Conservation (phyloP, 805 yeast genomes). For the Candida andamanensis region DNA sequence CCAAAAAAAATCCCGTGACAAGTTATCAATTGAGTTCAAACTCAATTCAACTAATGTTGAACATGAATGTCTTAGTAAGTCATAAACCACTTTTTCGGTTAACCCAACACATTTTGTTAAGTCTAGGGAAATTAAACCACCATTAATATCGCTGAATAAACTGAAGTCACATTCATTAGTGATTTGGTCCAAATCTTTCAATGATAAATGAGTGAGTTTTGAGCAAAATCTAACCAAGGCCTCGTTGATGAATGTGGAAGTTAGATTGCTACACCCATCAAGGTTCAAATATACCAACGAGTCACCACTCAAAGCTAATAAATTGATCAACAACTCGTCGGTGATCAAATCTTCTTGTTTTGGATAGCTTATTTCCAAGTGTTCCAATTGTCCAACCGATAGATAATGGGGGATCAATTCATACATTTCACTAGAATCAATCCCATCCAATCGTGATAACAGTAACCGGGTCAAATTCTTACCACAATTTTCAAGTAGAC, state of each 20-base stretch:
- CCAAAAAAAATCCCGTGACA: constrained; percentile 49
- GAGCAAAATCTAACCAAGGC: constrained; percentile 59
- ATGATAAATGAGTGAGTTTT: constrained; percentile 52
- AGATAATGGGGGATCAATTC: constrained; percentile 63
- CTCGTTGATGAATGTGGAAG: constrained; percentile 55
- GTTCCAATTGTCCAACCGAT: constrained; percentile 38
- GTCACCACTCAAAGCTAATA: constrained; percentile 59
- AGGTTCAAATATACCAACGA: constrained; percentile 53
- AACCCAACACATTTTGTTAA: constrained; percentile 63
- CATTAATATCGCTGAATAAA: constrained; percentile 37
- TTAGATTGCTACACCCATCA: constrained; percentile 69
- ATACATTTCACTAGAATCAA: constrained; percentile 52
- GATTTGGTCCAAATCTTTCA: constrained; percentile 56
- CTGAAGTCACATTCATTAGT: constrained; percentile 52
- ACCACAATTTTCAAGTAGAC: constrained; percentile 57
- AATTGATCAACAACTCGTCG: constrained; percentile 60
- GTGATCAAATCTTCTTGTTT: constrained; percentile 56
- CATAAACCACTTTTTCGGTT: constrained; percentile 57
- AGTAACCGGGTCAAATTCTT: constrained; percentile 50
- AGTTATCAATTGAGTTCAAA: constrained; percentile 66
- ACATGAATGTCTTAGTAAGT: constrained; percentile 58
- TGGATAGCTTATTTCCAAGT: constrained; percentile 67
- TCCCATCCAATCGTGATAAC: constrained; percentile 68
- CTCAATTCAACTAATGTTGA: constrained; percentile 63
- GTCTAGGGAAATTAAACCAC: constrained; percentile 56